Base-by-base conservation (phyloP, 2,329 filamentous ascomycete species). In the Botrytis pseudocinerea region DNA sequence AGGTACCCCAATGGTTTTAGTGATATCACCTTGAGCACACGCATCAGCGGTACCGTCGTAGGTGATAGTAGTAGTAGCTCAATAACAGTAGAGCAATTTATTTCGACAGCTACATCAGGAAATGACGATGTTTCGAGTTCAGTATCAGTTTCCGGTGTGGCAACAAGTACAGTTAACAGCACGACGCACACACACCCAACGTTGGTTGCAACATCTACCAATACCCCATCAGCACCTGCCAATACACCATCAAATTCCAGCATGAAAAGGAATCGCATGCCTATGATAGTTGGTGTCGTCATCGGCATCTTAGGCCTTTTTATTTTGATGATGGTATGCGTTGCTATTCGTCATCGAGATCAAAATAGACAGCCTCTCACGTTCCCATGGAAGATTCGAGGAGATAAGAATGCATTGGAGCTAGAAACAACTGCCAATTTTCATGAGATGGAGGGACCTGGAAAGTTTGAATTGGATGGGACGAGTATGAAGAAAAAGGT, bases 401-500 rank as follows among this genome's bases (percentile, higher is more conserved):
- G 51, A n/a, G 32, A 71, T 44, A 54, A 22, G 5, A 44, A 70
- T 61, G 51, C 48, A 28, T 22, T 66, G 9, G 61, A 71, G 48
- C 61, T 71, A n/a, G 60, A 71, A 59, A 57, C 60, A 4, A 44
- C 38, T 40, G 46, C 60, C 12, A 71, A 71, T 54, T 22, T 44
- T 20, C 61, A 57, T 54, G 70, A 71, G 60, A 46, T 71, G 61
- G 61, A 71, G 38, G 70, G 61, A 8, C 28, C 46, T 9, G 46
- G 46, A 44, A 71, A 71, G n/a, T 71, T 54, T 44, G 70, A 71
- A n/a, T 44, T 71, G 60, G 35, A 71, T n/a, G 61, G 46, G 18
- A 66, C 32, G 22, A 40, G 32, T 51, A 66, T 22, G 46, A 66
- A 66, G 46, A 4, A 22, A 14, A 66, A 40, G 46, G 32, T 66